Base-by-base conservation (phyloP, 1,139 yeast genomes). In the Taiozyma sp. region DNA sequence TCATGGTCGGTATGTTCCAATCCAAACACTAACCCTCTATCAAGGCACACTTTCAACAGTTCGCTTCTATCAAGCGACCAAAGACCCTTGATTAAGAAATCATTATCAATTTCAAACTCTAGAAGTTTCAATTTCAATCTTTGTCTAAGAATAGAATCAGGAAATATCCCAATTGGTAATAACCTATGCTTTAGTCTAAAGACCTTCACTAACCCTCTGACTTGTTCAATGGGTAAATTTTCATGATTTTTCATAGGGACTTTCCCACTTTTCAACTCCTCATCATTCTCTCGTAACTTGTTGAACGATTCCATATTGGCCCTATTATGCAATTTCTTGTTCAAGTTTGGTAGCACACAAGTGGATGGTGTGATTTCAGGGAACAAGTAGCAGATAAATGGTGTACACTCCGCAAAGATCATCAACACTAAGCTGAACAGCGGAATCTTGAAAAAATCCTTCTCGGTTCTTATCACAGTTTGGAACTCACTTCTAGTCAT, bases 311-410 rank as follows among this genome's bases (percentile, higher is more conserved):
- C 44, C 8, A 32, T 36, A 12, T 57, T 55, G 16, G 56, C 50
- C 10, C 42, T 46, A 24, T 54, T 56, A 46, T 57, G 46, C 48
- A 65, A 62, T 39, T 56, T 62, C 44, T 64, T 65, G 4, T 70
- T 63, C 16, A 80, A 67, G 2, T 72, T 70, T 0, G 90, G 90
- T 46, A 83, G 69, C 6, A 80, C 70, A 66, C 95, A 87, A 0
- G 93, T 86, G 57, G 78, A 76, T 0, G 95, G 95, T 1, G 88
- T 76, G 14, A 87, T 63, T 51, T 77, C 78, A 0, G 95, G 95
- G 49, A 85, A 67, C 1, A 73, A 57, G 53, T 75, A 76, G 55
- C 89, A 80, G 4, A 87, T 53, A 0, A 83, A 45, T 0, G 93
- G 87, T 0, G 92, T 84, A 48, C 71, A 61, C 60, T 87, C 96